phyloP scores from a whole-genome alignment of 495 filamentous ascomycete species.

The Talaromyces nanjingensis region DNA sequence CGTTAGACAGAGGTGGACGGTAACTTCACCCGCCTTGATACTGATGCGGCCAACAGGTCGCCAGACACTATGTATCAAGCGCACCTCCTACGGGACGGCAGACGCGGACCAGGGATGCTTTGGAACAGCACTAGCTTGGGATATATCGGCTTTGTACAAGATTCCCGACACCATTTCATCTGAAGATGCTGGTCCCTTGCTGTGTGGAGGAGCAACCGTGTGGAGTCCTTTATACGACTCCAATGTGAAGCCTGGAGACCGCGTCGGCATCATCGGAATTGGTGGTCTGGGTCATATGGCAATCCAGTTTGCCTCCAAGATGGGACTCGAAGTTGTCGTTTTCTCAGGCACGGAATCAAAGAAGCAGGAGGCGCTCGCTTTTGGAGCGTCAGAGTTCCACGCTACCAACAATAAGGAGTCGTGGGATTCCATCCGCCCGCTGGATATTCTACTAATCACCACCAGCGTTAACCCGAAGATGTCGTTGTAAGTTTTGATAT shows the following conservation, averaged over 20 bases:
- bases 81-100: constrained; percentile 40
- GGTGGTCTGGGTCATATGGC: constrained; percentile 56
- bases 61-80: constrained; percentile 45
- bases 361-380: constrained; percentile 42
- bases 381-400: constrained; percentile 39
- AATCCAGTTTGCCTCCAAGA: constrained; percentile 51
- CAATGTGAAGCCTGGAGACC: constrained; percentile 30
- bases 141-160: constrained; percentile 28
- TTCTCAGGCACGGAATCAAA: constrained; percentile 46
- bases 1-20: background rate
- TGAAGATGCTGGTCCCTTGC: constrained; percentile 43
- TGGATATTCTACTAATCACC: background rate
- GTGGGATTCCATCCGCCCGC: background rate
- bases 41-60: constrained; percentile 25
- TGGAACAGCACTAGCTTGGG: constrained; percentile 12
- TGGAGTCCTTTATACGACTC: constrained; percentile 40
- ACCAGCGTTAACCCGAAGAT: background rate
- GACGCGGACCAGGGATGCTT: constrained; percentile 51
- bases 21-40: background rate
- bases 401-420: constrained; percentile 28
- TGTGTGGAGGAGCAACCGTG: constrained; percentile 53
- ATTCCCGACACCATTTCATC: constrained; percentile 43
- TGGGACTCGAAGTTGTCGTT: constrained; percentile 53
- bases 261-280: constrained; percentile 48
- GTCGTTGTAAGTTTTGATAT: background rate